Base-by-base conservation (phyloP, 345 rosid species). In the Salix brachista region DNA sequence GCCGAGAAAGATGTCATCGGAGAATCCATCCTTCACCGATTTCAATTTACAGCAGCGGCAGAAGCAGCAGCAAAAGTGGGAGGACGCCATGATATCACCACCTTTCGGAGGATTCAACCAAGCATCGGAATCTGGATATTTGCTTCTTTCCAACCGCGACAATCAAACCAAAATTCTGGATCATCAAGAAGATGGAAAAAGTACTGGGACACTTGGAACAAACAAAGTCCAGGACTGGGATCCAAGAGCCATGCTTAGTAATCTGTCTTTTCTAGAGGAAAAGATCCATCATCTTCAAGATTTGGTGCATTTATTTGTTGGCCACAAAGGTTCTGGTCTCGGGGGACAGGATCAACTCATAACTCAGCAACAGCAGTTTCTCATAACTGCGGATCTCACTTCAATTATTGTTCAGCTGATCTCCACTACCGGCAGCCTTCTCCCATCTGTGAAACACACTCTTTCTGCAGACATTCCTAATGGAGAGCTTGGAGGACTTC, bases 341-440 rank as follows among this genome's bases (percentile, higher is more conserved):
- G 89, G 89, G 58, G 87, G 81, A 61, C 88, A 86, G 0, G 87
- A 89, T 67, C 92, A 91, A 50, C 83, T 90, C 46, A 84, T 78
- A 62, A 79, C 88, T 71, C 99, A 95, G 84, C 91, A 88, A 60
- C 94, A 92, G 75, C 98, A 91, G 78, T 42, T 42, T 42, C 90
- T 92, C 60, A 76, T 96, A 39, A 91, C 94, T 16, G 88, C 98
- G 13, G 97, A 93, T 85, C 91, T 96, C 72, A 93, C 97, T 81
- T 96, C 98, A 0, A 92, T 96, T 69, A 93, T 93, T 46, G 92
- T 91, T 72, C 99, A 96, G 85, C 75, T 96, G 82, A 96, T 96
- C 80, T 92, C 99, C 26, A 88, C 99, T 44, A 96, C 98, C 6
- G 98, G 98, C 69, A 93, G 90, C 80, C 97, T 96, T 81, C 93